Evolutionary conservation across 352 stramenopile genomes (phyloP), one percentile per base, ranked within the genome.

Genomic region (Phytophthora pseudosyringae): DNA sequence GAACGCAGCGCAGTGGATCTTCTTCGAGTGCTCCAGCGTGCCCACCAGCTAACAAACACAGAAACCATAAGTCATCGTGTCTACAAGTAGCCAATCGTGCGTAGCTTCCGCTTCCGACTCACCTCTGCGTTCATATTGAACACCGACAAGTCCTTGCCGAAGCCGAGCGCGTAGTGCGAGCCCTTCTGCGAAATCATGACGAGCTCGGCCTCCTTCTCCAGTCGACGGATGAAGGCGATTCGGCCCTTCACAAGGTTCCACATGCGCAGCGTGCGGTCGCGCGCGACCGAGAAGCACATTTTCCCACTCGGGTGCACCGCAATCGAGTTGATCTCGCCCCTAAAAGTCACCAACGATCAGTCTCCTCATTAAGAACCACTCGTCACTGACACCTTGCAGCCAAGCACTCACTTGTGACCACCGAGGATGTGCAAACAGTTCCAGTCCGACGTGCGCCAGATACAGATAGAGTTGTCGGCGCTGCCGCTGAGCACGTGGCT

Each of bases 231-330:
- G 71, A 90, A 96, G 10, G 86, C 86, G n/a, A 90, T 92, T 41
- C 89, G 86, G 18, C 90, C 90, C 46, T 95, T 95, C 28, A 97
- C 84, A 3, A 97, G 64, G 71, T 97, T 96, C 90, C 90, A 97
- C 83, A 97, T 93, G 36, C 88, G 86, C 64, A 97, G 67, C 44
- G 88, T 97, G 45, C 82, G 77, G 41, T 97, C 90, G 8, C 78
- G 78, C 5, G 87, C 85, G 3, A 95, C 84, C 1, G 89, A 96
- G 33, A 97, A 91, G 45, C 86, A 92, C 44, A 97, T 41, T 59
- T 95, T 95, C 36, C 89, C 89, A 43, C 83, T 95, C n/a, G 90
- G 90, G 38, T 97, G 90, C 59, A 96, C 81, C 16, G 86, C 88
- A 38, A 97, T 87, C 7, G 85, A 88, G 33, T 85, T 93, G 32